Evolutionary conservation across 2,329 filamentous ascomycete genomes (phyloP).

Genomic region (Neofusicoccum ribis): DNA sequence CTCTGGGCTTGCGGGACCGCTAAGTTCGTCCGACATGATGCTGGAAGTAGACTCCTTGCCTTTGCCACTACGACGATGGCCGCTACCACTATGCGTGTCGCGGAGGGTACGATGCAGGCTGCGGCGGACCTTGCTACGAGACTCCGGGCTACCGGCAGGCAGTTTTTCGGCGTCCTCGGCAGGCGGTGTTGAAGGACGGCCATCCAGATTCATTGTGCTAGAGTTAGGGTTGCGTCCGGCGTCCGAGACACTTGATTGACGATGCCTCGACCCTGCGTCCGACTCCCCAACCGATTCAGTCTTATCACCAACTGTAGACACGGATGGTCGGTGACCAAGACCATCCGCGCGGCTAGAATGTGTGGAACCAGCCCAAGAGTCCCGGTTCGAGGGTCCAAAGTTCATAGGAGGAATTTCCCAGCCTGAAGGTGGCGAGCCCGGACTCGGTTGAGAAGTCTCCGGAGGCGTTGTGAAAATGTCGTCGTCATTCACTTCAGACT

Average conservation of each 20-base stretch:
- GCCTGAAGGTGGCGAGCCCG: slow-evolving; percentile 30
- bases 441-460: slow-evolving; percentile 42
- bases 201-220: slow-evolving; percentile 14
- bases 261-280: slow-evolving; percentile 32
- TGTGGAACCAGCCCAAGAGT: slow-evolving; percentile 1
- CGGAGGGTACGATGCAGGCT: slow-evolving; percentile 88
- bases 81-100: slow-evolving; percentile 68
- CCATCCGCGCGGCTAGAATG: slow-evolving; percentile 25
- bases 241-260: slow-evolving; percentile 27
- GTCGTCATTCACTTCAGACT: slow-evolving; percentile 32
- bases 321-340: slow-evolving; percentile 31
- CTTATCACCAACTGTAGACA: slow-evolving; percentile 35
- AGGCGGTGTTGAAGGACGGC: slow-evolving; percentile 25
- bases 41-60: slow-evolving; percentile 71
- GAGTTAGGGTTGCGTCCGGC: slow-evolving; percentile 1
- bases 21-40: slow-evolving; percentile 36
- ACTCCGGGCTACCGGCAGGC: slow-evolving; percentile 45
- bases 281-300: slow-evolving; percentile 32
- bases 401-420: slow-evolving; percentile 36
- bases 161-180: slow-evolving; percentile 26
- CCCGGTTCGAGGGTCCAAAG: slow-evolving; percentile 28
- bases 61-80: slow-evolving; percentile 69
- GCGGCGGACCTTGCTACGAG: slow-evolving; percentile 71
- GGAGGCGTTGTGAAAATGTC: slow-evolving; percentile 49
- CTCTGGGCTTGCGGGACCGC: slow-evolving; percentile 55